Evolutionary conservation across 495 filamentous ascomycete genomes (phyloP).

Genomic region (Xylaria sp.): DNA sequence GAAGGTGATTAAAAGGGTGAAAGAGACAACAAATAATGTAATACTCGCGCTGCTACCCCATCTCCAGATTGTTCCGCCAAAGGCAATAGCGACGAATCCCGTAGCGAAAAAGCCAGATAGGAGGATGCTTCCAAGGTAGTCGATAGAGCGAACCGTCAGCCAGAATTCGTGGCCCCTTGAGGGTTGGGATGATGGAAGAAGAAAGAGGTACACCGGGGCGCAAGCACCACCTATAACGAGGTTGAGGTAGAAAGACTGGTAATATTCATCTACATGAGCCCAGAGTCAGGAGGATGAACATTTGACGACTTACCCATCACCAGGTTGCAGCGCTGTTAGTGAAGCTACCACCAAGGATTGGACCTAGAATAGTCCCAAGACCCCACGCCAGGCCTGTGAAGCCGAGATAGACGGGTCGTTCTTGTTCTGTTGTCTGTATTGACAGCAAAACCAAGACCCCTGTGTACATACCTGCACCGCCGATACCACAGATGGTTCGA

Average conservation of each 20-base stretch:
- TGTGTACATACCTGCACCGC: constrained; percentile 56
- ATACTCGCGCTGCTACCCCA: constrained; percentile 59
- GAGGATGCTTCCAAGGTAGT: constrained; percentile 49
- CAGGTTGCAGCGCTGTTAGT: constrained; percentile 48
- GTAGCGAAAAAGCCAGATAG: constrained; percentile 46
- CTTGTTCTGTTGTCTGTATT: constrained; percentile 47
- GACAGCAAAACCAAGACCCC: constrained; percentile 52
- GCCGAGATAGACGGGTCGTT: constrained; percentile 53
- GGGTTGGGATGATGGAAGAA: constrained; percentile 56
- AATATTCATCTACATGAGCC: background rate
- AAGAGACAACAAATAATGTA: constrained; percentile 54
- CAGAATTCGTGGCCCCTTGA: constrained; percentile 37
- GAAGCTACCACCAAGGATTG: constrained; percentile 66
- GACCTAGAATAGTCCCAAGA: constrained; percentile 57
- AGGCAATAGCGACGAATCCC: constrained; percentile 53
- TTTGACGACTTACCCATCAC: constrained; percentile 51
- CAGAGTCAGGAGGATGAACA: background rate
- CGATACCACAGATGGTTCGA: constrained; percentile 42
- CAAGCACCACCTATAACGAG: constrained; percentile 55
- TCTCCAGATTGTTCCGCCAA: constrained; percentile 55
- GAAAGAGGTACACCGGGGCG: constrained; percentile 60
- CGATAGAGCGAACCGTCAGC: constrained; percentile 44
- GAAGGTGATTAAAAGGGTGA: constrained; percentile 56
- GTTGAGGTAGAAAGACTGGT: background rate
- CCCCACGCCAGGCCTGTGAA: constrained; percentile 52